Evolutionary conservation across 192 early-diverging fungal genomes (phyloP).

Genomic region (Backusella liffmaniae): DNA sequence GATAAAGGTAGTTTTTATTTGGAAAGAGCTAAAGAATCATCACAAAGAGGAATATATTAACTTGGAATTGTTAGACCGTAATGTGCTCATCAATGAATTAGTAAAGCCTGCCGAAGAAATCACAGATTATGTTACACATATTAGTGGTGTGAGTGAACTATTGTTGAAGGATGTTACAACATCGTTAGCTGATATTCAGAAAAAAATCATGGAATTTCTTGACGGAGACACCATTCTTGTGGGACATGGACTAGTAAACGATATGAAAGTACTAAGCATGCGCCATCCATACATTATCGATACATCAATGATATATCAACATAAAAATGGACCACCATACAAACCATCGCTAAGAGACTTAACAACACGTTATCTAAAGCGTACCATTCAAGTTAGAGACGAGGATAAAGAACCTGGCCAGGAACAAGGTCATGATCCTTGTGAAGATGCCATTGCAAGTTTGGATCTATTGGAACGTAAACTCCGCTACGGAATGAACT

Average conservation of each 20-base stretch:
- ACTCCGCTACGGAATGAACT: constrained; percentile 37
- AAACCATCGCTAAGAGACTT: constrained; percentile 56
- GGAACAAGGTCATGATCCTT: constrained; percentile 61
- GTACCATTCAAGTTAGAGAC: constrained; percentile 47
- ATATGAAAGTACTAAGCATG: constrained; percentile 60
- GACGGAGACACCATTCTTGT: constrained; percentile 46
- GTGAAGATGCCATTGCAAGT: constrained; percentile 65
- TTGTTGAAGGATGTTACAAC: constrained; percentile 43
- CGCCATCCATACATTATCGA: constrained; percentile 63
- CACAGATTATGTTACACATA: constrained; percentile 53
- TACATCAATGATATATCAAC: constrained; percentile 57
- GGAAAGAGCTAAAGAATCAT: neutral
- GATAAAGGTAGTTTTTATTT: constrained; percentile 21
- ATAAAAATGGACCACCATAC: constrained; percentile 47
- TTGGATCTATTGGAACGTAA: constrained; percentile 61
- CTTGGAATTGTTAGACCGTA: constrained; percentile 17
- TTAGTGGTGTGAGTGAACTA: constrained; percentile 53
- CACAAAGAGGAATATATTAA: neutral
- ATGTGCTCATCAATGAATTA: constrained; percentile 43
- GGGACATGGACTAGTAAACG: constrained; percentile 63
- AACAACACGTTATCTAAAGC: constrained; percentile 48
- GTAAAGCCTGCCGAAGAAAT: constrained; percentile 51
- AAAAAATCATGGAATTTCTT: constrained; percentile 33
- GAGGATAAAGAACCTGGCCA: constrained; percentile 43
- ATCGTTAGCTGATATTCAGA: constrained; percentile 47